These are phyloP conservation scores for Tricholoma hemisulphureum DNA, from an alignment of 768 basidiomycete genomes.

Conservation along the genomic window DNA sequence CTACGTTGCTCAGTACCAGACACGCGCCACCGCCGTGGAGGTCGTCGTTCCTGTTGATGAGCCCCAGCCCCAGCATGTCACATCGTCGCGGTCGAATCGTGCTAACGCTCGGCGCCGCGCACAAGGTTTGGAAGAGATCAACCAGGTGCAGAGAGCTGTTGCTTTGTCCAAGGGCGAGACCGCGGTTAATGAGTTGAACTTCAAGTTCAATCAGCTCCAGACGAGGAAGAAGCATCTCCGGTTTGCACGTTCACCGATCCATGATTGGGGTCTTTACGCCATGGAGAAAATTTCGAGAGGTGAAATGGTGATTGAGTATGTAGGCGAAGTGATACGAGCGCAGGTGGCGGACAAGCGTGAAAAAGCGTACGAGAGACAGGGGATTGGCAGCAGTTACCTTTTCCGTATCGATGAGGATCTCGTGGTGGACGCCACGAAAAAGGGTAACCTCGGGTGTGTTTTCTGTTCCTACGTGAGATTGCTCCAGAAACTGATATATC, in stretches of 20 bases:
- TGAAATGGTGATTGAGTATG: slow-evolving; percentile 99
- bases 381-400: slow-evolving; percentile 96
- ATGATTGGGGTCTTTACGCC: slow-evolving; percentile 98
- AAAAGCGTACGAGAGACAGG: slow-evolving; percentile 94
- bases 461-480: slow-evolving; percentile 8
- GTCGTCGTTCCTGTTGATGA: slow-evolving; percentile 45
- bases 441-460: slow-evolving; percentile 93
- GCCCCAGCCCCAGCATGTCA: slow-evolving; percentile 54
- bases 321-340: slow-evolving; percentile 94
- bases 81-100: slow-evolving; percentile 84
- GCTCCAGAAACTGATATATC: slow-evolving; percentile 11
- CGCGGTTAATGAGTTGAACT: slow-evolving; percentile 65
- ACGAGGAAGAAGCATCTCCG: slow-evolving; percentile 97
- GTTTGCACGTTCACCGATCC: slow-evolving; percentile 93
- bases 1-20: slow-evolving; percentile 87
- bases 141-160: slow-evolving; percentile 81
- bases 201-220: slow-evolving; percentile 98
- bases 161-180: slow-evolving; percentile 75
- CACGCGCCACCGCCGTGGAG: slow-evolving; percentile 45
- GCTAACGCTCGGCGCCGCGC: slow-evolving; percentile 90
- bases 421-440: slow-evolving; percentile 98
- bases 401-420: slow-evolving; percentile 98
- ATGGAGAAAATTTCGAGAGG: slow-evolving; percentile 92
- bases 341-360: slow-evolving; percentile 96
- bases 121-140: slow-evolving; percentile 92